These are phyloP conservation scores for Candida chauliodis DNA, from an alignment of 805 yeast genomes.

Conservation along the genomic window DNA sequence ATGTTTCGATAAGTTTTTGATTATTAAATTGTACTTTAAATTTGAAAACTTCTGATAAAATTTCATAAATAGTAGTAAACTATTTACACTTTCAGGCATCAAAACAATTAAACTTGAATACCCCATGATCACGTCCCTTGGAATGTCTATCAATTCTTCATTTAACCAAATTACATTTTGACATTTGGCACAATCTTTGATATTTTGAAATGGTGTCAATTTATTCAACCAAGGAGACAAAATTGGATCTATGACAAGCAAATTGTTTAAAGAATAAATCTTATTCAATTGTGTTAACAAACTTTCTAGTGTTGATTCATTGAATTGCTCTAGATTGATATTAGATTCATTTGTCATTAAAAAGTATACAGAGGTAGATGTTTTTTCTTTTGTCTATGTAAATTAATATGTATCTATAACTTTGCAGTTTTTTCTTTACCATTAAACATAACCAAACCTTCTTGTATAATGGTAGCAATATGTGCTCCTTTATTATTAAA, in stretches of 20 bases:
- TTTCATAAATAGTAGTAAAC: conserved; percentile 15
- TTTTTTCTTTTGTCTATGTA: neutral
- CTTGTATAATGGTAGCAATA: conserved; percentile 62
- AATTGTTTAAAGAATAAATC: conserved; percentile 24
- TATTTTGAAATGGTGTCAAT: conserved; percentile 51
- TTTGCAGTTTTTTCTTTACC: conserved; percentile 14
- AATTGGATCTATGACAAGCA: conserved; percentile 42
- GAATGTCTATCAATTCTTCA: conserved; percentile 12
- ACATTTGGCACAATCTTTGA: conserved; percentile 50
- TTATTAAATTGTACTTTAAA: conserved; percentile 22
- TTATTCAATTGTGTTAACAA: conserved; percentile 19
- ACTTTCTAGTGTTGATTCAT: conserved; percentile 16
- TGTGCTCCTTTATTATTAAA: conserved; percentile 47
- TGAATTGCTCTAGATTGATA: conserved; percentile 12
- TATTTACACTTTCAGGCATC: conserved; percentile 12
- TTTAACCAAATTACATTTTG: conserved; percentile 46
- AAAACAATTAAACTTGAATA: conserved; percentile 18
- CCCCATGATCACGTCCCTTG: conserved; percentile 11
- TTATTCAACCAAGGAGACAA: conserved; percentile 50
- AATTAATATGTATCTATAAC: conserved; percentile 8
- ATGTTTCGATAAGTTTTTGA: conserved; percentile 33
- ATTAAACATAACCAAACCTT: conserved; percentile 47
- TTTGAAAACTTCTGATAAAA: conserved; percentile 3
- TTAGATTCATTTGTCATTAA: neutral
- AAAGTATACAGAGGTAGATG: too few relatives aligned